Base-by-base conservation (phyloP, 2,329 filamentous ascomycete genomes). In the Penicillium sp. region DNA sequence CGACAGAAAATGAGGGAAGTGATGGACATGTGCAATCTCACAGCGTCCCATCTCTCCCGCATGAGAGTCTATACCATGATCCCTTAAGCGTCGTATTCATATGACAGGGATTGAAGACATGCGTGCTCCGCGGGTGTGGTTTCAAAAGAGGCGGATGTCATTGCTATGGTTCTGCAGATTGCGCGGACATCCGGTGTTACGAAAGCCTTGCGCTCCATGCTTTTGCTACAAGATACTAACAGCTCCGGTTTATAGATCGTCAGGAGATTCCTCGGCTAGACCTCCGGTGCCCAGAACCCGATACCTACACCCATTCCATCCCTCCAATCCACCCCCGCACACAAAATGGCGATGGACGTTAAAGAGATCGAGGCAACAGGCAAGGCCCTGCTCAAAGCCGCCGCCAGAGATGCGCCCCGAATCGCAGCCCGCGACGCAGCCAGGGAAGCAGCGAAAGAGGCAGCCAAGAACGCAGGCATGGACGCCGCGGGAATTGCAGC, bases 301-400 rank as follows among this genome's bases (percentile, higher is more conserved):
- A n/a, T 13, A 19, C 25, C 10, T 10, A 19, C 10, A 11, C 22
- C 6, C 8, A 19, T 42, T 22, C 11, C 19, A 12, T 16, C 22
- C 43, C 41, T 31, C 38, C n/a, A n/a, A 18, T 18, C 35, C 28
- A 19, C 30, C 34, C 36, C 39, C 27, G n/a, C 46, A 25, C 33
- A 27, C 41, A 53, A 47, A 33, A 55, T 60, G 58, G 53, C 62
- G 47, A 89, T 95, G 86, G 87, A 95, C 63, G 81, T 84, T 64
- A 88, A 89, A 72, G 88, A 92, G 66, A 86, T 96, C 47, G 82
- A 86, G 62, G 75, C 84, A 63, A 84, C 84, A 71, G 83, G 89
- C 64, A 87, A 88, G 73, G 83, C 86, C 65, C 80, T 97, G 64
- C 82, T 80, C 61, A 95, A 95, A 75, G 88, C 89, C 19, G 78